phyloP scores from a whole-genome alignment of 768 basidiomycete genomes.

The Roridomyces roridus region DNA sequence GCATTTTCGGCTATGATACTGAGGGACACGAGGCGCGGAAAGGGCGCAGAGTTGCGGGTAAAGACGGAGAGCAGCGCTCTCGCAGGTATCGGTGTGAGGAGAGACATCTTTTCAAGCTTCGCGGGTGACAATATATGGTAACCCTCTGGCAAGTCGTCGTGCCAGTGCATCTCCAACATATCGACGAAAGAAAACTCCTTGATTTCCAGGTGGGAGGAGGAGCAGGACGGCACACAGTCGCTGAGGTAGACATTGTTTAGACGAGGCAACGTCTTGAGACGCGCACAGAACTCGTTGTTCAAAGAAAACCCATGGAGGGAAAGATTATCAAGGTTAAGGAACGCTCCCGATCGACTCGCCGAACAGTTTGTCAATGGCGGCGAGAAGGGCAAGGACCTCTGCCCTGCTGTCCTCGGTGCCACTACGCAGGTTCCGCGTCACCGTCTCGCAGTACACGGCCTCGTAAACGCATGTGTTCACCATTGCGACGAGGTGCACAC shows the following conservation, averaged over 20 bases:
- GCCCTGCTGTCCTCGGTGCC: too few species aligned
- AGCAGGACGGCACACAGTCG: slow-evolving; percentile 1
- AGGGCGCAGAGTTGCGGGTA: background rate
- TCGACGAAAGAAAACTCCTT: background rate
- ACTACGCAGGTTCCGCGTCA: too few species aligned
- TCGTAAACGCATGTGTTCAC: too few species aligned
- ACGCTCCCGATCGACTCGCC: too few species aligned
- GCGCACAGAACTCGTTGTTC: too few species aligned
- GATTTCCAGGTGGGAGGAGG: background rate
- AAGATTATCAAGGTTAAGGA: too few species aligned
- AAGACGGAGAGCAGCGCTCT: background rate
- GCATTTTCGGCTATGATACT: background rate
- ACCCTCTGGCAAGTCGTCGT: background rate
- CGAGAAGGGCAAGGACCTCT: too few species aligned
- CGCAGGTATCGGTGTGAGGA: background rate
- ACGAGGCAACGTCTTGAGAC: background rate
- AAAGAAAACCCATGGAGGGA: too few species aligned
- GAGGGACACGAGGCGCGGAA: background rate
- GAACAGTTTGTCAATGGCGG: too few species aligned
- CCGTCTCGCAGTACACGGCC: too few species aligned
- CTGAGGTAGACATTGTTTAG: background rate
- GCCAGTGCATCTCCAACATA: background rate
- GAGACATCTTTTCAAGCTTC: too few species aligned
- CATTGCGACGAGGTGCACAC: too few species aligned
- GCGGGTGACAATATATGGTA: slow-evolving; percentile 5